Percentiles rank a stretch among this genome's conserved stretches.
phyloP scores from a whole-genome alignment of 306 rosid species.

The Nissolia schottii region DNA sequence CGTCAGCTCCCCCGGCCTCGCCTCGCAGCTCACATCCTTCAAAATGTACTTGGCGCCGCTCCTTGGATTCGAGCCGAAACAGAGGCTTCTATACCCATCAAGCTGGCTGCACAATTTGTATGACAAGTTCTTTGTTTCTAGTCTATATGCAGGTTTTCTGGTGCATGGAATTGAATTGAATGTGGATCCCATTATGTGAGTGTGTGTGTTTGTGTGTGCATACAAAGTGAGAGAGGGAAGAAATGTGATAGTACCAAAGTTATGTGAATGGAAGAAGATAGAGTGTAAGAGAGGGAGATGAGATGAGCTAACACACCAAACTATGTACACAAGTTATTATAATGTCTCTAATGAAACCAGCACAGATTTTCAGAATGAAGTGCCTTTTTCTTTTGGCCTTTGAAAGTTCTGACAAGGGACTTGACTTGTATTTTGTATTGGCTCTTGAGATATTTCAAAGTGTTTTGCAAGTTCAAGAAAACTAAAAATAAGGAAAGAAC shows the following conservation, averaged over 20 bases:
- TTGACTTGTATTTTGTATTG: conserved; percentile 36
- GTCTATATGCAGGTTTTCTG: conserved; percentile 37
- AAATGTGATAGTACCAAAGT: conserved; percentile 25
- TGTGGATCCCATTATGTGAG: conserved; percentile 46
- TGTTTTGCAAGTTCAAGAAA: conserved; percentile 36
- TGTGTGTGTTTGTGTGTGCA: conserved; percentile 25
- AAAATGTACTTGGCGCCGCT: conserved; percentile 49
- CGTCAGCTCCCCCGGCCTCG: conserved; percentile 72
- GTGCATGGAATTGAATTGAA: conserved; percentile 34
- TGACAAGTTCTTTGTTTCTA: conserved; percentile 63
- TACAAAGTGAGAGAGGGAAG: conserved; percentile 28
- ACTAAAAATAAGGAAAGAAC: not conserved
- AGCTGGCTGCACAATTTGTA: conserved; percentile 56
- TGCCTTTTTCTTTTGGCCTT: too few relatives aligned
- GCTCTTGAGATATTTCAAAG: conserved; percentile 4
- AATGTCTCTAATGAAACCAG: conserved; percentile 30
- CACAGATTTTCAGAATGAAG: conserved; percentile 25
- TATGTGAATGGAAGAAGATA: conserved; percentile 24
- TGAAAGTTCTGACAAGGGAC: conserved; percentile 13
- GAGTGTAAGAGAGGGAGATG: conserved; percentile 45
- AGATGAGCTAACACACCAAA: conserved; percentile 93
- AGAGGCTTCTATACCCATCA: conserved; percentile 44
- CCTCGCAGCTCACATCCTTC: conserved; percentile 76
- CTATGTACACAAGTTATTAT: conserved; percentile 29
- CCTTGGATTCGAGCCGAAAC: conserved; percentile 38